Conservation (phyloP, 176 grass and related monocot species). For the Pontederia paniculata region DNA sequence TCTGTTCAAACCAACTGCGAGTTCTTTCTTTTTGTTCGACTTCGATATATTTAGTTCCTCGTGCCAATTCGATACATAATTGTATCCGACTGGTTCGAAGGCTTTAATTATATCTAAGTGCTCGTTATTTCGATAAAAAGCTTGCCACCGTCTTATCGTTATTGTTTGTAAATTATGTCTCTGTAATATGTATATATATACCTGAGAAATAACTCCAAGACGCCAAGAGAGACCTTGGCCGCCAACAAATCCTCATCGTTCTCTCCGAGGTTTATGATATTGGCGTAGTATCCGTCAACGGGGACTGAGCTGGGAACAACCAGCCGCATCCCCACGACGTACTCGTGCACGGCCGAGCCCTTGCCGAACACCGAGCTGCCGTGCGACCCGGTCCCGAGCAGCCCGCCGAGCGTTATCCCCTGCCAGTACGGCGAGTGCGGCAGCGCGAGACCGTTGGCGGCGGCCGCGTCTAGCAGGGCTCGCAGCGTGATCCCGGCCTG, state of each 20-base stretch:
- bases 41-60: not conserved
- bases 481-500: conserved; percentile 30
- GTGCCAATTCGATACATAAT: not conserved
- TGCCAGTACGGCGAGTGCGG: conserved; percentile 49
- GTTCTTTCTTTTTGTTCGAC: not conserved
- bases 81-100: too few relatives aligned
- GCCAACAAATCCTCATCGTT: conserved; percentile 40
- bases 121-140: too few relatives aligned
- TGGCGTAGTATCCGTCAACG: conserved; percentile 21
- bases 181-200: not conserved
- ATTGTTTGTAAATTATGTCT: conserved; percentile 1
- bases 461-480: conserved; percentile 36
- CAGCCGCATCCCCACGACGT: conserved; percentile 42
- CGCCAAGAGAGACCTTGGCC: conserved; percentile 58
- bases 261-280: conserved; percentile 19
- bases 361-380: conserved; percentile 47
- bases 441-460: conserved; percentile 27
- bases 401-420: conserved; percentile 43
- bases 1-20: too few relatives aligned
- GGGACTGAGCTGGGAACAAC: conserved; percentile 34
- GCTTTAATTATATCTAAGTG: too few relatives aligned
- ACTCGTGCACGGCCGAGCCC: conserved; percentile 61
- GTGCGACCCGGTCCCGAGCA: conserved; percentile 46
- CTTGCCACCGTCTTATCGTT: too few relatives aligned
- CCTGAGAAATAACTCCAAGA: conserved; percentile 66